phyloP scores from a whole-genome alignment of 768 basidiomycete species.

The Russula sp. region DNA sequence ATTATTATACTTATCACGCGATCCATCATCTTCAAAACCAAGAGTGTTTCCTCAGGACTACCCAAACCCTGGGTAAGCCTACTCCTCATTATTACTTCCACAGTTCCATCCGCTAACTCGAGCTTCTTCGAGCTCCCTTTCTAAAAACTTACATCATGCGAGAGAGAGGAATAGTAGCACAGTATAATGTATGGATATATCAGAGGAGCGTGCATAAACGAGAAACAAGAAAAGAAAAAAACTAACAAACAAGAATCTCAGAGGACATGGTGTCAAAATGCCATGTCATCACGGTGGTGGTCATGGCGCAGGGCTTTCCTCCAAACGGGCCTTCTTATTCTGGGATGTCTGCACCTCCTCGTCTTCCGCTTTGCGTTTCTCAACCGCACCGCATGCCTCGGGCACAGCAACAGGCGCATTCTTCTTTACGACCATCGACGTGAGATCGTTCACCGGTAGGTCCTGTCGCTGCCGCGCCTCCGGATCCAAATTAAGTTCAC shows the following conservation, averaged over 20 bases:
- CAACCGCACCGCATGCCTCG: slow-evolving; percentile 32
- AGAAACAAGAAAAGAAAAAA: too few species aligned
- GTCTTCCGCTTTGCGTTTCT: slow-evolving; percentile 74
- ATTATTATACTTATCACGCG: too few species aligned
- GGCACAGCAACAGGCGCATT: slow-evolving; percentile 37
- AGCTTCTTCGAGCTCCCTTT: too few species aligned
- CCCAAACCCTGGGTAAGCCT: slow-evolving; percentile 69
- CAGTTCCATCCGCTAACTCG: not conserved
- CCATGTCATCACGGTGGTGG: too few species aligned
- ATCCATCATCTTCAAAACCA: slow-evolving; percentile 94
- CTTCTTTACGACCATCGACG: slow-evolving; percentile 82
- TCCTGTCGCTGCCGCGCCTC: slow-evolving; percentile 35
- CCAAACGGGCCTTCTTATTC: slow-evolving; percentile 67
- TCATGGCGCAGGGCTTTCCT: slow-evolving; percentile 36
- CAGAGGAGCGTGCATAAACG: too few species aligned
- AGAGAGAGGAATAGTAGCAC: too few species aligned
- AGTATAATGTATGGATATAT: too few species aligned
- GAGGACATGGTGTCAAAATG: too few species aligned
- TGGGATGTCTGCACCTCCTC: slow-evolving; percentile 46
- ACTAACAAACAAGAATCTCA: too few species aligned
- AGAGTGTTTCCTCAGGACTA: slow-evolving; percentile 96
- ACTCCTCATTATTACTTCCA: not conserved
- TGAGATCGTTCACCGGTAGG: slow-evolving; percentile 73
- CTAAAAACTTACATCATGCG: too few species aligned
- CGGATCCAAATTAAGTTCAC: slow-evolving; percentile 51